Base-by-base conservation (phyloP, 2,329 filamentous ascomycete species). In the Blumeriella jaapii region DNA sequence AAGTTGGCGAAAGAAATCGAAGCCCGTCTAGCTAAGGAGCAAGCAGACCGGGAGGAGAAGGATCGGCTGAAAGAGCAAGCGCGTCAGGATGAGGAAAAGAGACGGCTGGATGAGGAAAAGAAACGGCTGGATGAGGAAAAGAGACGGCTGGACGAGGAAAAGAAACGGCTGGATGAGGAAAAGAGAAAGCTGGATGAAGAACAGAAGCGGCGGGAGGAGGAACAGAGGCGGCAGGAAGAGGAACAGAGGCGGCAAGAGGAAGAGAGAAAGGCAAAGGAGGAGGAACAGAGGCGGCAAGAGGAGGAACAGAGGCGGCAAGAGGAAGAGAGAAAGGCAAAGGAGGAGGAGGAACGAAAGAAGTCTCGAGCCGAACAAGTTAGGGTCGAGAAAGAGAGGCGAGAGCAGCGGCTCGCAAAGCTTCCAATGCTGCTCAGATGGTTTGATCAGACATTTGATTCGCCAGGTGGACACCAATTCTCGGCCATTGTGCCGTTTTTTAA, bases 371-470 rank as follows among this genome's bases (percentile, higher is more conserved):
- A 73, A 45, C 64, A 46, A 31, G 39, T 39, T 14, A 63, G 67
- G 29, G 51, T 67, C 9, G 65, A 61, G 16, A 63, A 71, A 44
- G 69, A 78, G 47, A 61, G 71, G 50, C 70, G 75, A 46, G 64
- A 63, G 17, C 56, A 60, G 19, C 66, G 71, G 11, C 50, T 78
- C 17, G 63, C 67, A 24, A 75, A 69, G 45, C 54, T 79, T 12
- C 75, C 75, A 3, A 65, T 71, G 24, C 58, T 78, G 20, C 55
- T 80, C 28, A 68, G 67, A 30, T 79, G 74, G 74, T 64, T 80
- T 15, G 67, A 74, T 35, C 56, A 54, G 13, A 65, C 61, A 73
- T 64, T 80, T 16, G 67, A 74, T 34, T 56, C 54, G 13, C 65
- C 61, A 30, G 50, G 61, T 5, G 65, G 74, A 40, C 67, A 72